Percentiles rank a stretch among this genome's conserved stretches.
phyloP scores from a whole-genome alignment of 2,329 filamentous ascomycete genomes.

The Stachybotrys chartarum region DNA sequence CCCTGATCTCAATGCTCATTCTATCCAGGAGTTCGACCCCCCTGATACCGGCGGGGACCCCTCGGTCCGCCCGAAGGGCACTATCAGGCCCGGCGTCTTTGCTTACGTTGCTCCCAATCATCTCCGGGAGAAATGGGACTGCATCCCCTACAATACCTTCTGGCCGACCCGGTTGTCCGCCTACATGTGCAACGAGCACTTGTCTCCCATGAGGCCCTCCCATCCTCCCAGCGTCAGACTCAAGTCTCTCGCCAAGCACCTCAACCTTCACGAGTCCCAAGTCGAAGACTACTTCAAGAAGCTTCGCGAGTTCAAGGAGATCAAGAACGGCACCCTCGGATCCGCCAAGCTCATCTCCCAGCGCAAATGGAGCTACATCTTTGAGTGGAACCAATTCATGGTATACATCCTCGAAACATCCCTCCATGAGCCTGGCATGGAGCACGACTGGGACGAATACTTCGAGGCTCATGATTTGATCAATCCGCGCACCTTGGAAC shows the following conservation, averaged over 20 bases:
- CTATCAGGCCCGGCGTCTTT: background rate
- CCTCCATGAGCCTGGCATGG: background rate
- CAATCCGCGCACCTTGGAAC: conserved; percentile 16
- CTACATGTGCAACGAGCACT: background rate
- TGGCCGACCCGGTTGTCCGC: background rate
- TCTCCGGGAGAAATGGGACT: background rate
- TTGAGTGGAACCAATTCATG: background rate
- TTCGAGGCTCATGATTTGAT: conserved; percentile 9
- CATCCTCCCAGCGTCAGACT: background rate
- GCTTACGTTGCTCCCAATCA: background rate
- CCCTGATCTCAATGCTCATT: too few species aligned
- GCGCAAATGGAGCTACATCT: conserved; percentile 9
- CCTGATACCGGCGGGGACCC: too few species aligned
- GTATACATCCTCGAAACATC: background rate
- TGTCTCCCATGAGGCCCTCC: background rate
- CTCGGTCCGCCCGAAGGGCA: background rate
- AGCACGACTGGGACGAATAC: conserved; percentile 11
- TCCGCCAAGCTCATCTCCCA: conserved; percentile 4
- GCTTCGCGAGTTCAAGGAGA: conserved; percentile 1
- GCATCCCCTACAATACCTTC: background rate
- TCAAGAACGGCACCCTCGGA: conserved; percentile 8
- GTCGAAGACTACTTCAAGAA: conserved; percentile 5
- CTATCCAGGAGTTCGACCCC: too few species aligned
- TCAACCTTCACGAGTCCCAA: conserved; percentile 5
- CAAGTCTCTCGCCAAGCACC: conserved; percentile 4